phyloP scores from a whole-genome alignment of 768 basidiomycete species.

The Galerina sulciceps region DNA sequence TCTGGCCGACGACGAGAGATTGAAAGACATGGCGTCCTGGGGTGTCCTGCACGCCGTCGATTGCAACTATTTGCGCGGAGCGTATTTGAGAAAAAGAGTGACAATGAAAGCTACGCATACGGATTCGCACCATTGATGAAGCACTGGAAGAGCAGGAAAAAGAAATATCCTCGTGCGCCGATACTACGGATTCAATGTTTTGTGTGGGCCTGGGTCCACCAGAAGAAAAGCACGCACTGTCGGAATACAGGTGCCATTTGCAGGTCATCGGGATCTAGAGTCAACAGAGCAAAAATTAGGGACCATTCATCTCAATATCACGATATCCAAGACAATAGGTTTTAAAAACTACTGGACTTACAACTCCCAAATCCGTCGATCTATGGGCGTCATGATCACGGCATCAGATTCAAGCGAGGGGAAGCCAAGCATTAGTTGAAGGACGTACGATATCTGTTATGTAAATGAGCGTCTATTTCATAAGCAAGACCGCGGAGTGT shows the following conservation, averaged over 20 bases:
- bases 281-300: not conserved
- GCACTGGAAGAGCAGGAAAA: conserved; percentile 93
- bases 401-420: not conserved
- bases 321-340: not conserved
- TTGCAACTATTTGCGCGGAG: conserved; percentile 45
- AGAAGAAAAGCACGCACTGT: conserved; percentile 44
- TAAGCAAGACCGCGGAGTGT: not conserved
- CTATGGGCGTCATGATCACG: conserved; percentile 31
- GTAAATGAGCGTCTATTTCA: not conserved
- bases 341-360: conserved; percentile 36
- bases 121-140: conserved; percentile 69
- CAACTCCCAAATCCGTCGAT: conserved; percentile 88
- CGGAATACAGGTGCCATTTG: conserved; percentile 75
- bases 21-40: conserved; percentile 68
- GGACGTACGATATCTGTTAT: conserved; percentile 47
- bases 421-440: not conserved
- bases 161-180: conserved; percentile 87
- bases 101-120: not conserved
- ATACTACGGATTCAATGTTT: conserved; percentile 49
- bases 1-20: conserved; percentile 74
- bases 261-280: conserved; percentile 78
- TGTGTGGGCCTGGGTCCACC: not conserved
- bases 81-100: not conserved
- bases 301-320: not conserved
- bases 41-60: conserved; percentile 74